These are phyloP conservation scores for Clitocybe nebularis DNA, from an alignment of 1,284 basidiomycete genomes.

Conservation along the genomic window DNA sequence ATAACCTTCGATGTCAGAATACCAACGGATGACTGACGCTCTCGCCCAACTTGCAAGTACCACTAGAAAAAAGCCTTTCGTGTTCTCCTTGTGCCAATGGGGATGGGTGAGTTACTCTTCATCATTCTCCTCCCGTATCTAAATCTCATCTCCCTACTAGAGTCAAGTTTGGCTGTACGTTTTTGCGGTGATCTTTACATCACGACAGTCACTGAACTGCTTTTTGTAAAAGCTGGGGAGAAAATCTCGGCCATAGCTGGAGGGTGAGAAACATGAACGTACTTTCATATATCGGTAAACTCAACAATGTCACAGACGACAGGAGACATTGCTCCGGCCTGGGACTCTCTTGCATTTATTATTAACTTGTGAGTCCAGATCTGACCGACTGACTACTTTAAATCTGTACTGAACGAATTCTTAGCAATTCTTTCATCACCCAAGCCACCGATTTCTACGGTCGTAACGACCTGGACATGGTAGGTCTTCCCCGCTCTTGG, in stretches of 20 bases:
- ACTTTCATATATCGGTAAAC: not conserved
- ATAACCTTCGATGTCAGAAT: constrained; percentile 33
- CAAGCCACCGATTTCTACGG: constrained; percentile 57
- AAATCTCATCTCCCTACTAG: constrained; percentile 21
- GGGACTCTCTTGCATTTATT: constrained; percentile 28
- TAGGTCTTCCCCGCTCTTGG: constrained; percentile 20
- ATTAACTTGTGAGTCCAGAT: constrained; percentile 27
- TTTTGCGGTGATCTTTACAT: not conserved
- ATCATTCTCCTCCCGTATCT: constrained; percentile 1
- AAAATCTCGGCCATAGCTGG: constrained; percentile 52
- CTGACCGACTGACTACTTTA: not conserved
- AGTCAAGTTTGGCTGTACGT: constrained; percentile 43
- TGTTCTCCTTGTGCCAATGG: constrained; percentile 53
- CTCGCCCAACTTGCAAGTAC: constrained; percentile 35
- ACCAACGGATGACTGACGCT: constrained; percentile 45
- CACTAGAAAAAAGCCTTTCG: constrained; percentile 35
- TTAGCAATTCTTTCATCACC: constrained; percentile 46
- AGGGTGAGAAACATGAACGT: constrained; percentile 34
- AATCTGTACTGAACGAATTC: constrained; percentile 23
- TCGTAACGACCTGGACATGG: constrained; percentile 60
- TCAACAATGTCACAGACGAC: constrained; percentile 38
- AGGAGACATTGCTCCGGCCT: constrained; percentile 40
- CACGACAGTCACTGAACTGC: not conserved
- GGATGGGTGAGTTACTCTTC: constrained; percentile 25
- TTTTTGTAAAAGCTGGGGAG: not conserved